Conservation (phyloP, 768 basidiomycete genomes). For the Lactifluus hygrophoroides region DNA sequence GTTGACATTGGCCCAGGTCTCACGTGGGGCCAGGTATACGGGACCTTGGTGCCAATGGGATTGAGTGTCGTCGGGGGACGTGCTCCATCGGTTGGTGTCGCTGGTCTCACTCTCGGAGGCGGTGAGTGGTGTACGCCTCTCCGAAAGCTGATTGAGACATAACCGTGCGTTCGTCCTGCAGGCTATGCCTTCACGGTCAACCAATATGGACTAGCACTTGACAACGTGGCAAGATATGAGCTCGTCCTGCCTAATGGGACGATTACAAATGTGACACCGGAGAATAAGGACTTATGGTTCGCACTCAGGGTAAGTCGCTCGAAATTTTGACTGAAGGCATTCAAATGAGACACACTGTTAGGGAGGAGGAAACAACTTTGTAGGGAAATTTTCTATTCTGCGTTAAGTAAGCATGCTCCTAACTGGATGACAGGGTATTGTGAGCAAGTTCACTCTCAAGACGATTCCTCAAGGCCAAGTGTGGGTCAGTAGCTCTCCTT, state of each 20-base stretch:
- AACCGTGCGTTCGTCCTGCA: neutral
- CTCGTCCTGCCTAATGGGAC: too few species aligned
- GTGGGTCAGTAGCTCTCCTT: too few species aligned
- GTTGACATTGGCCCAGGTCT: constrained; percentile 21
- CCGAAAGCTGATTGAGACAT: neutral
- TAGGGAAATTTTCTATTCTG: neutral
- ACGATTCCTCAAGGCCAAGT: too few species aligned
- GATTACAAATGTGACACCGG: too few species aligned
- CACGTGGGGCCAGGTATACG: too few species aligned
- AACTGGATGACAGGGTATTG: neutral
- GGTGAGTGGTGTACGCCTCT: neutral
- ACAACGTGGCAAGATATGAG: constrained; percentile 26
- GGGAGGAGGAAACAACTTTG: too few species aligned
- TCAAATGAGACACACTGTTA: neutral
- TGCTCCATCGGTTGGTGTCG: constrained; percentile 19
- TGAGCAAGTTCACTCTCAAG: constrained; percentile 1
- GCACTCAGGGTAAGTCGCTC: constrained; percentile 7
- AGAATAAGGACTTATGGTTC: constrained; percentile 18
- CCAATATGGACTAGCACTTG: constrained; percentile 29
- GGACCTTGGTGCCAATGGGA: constrained; percentile 6
- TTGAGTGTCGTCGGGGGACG: constrained; percentile 22
- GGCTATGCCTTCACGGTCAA: constrained; percentile 31
- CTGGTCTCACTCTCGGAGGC: too few species aligned
- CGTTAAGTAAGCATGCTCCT: neutral
- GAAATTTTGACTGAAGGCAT: neutral